Evolutionary conservation across 306 rosid genomes (phyloP).

Genomic region (Morella rubra): DNA sequence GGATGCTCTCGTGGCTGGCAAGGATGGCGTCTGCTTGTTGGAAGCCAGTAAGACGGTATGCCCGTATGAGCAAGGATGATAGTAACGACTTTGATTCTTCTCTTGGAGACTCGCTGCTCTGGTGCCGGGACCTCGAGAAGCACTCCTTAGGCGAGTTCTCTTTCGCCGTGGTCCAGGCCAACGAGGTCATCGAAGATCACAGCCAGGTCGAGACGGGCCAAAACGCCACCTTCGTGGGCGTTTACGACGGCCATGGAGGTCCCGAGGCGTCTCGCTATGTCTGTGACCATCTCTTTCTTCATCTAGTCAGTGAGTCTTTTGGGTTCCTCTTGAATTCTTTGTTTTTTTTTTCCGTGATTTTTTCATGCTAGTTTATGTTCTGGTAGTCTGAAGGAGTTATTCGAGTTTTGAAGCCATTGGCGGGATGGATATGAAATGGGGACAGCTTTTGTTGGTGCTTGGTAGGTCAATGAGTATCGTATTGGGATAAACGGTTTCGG

Average conservation of each 20-base stretch:
- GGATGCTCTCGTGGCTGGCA: slow-evolving; percentile 99
- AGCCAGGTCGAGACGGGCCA: slow-evolving; percentile 82
- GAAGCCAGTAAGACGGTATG: slow-evolving; percentile 82
- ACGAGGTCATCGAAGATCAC: slow-evolving; percentile 68
- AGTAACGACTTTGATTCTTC: slow-evolving; percentile 39
- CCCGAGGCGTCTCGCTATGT: slow-evolving; percentile 67
- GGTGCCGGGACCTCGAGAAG: slow-evolving; percentile 67
- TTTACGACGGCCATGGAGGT: slow-evolving; percentile 94
- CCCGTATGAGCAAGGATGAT: slow-evolving; percentile 82
- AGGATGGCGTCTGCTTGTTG: slow-evolving; percentile 77
- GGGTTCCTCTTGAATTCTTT: background rate
- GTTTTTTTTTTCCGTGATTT: background rate
- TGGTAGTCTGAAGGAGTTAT: background rate
- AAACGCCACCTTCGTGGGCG: slow-evolving; percentile 69
- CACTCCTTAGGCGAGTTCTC: slow-evolving; percentile 78
- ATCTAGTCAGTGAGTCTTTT: slow-evolving; percentile 58
- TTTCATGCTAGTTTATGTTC: background rate
- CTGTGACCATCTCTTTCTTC: slow-evolving; percentile 55
- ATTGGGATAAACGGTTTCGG: background rate
- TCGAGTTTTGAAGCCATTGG: background rate
- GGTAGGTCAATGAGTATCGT: background rate
- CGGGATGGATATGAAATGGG: background rate
- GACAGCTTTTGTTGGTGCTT: too few relatives aligned
- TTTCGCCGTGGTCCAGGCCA: slow-evolving; percentile 81
- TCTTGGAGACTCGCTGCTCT: slow-evolving; percentile 54